Base-by-base conservation (phyloP, 108 stramenopile species). In the Asterionellopsis glacialis region DNA sequence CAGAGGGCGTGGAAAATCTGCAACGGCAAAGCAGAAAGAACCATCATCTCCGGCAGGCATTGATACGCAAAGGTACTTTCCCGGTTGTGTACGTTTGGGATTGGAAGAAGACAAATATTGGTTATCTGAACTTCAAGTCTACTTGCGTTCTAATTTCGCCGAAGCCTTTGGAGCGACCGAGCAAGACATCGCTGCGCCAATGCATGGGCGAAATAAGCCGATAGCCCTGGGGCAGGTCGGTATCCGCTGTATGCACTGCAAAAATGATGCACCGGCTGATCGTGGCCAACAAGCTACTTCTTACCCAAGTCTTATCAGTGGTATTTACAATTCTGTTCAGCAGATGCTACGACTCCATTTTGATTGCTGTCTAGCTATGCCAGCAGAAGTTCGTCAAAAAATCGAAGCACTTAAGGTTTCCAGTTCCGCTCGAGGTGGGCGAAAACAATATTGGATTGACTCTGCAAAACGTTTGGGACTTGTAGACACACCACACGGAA, bases 371-470 rank as follows among this genome's bases (percentile, higher is more conserved):
- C 70, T 68, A 15, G 53, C 72, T 0, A 79, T 90, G 64, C 88
- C 88, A 0, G 23, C 59, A 9, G 82, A 90, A 15, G 72, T 93
- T 25, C 73, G 78, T 23, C 18, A 45, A 13, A 85, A 79, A 41
- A 80, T 93, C 33, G 77, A 77, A 21, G 57, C 43, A 9, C 68
- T 93, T 11, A 84, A 87, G 53, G 61, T 81, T 41, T 81, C 80
- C 21, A 83, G 79, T 39, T 76, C 74, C 22, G 86, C 83, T 60
- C 82, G 91, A 27, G 91, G 91, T 23, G 88, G 91, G 21, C 68
- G 91, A 39, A 93, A 93, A 67, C 91, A 93, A 48, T 93, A 93
- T 53, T 93, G 91, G 91, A 73, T 86, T 39, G 91, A 93, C 51
- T 85, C 84, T 1, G 91, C 88, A 11, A 90, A 80, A 55, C 81